These are phyloP conservation scores for Suillus decipiens DNA, from an alignment of 768 basidiomycete species.

Conservation along the genomic window DNA sequence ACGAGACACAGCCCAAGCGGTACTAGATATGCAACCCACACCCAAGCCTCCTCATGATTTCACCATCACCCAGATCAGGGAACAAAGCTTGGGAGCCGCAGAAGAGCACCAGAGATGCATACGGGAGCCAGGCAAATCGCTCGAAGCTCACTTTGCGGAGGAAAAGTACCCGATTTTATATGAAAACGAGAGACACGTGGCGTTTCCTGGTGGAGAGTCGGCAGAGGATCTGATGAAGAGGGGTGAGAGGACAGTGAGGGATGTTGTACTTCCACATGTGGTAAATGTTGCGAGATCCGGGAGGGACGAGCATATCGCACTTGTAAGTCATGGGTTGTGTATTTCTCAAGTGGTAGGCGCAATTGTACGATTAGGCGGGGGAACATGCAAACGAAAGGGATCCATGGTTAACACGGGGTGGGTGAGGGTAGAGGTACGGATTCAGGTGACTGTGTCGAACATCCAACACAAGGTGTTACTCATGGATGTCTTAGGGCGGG, in stretches of 20 bases:
- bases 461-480: background rate
- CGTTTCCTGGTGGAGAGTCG: slow-evolving; percentile 73
- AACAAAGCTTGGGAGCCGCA: slow-evolving; percentile 69
- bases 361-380: slow-evolving; percentile 44
- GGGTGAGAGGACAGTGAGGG: slow-evolving; percentile 51
- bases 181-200: slow-evolving; percentile 34
- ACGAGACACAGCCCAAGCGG: slow-evolving; percentile 56
- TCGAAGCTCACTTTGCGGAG: slow-evolving; percentile 49
- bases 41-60: slow-evolving; percentile 48
- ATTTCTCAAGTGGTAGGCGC: slow-evolving; percentile 60
- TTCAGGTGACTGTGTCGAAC: slow-evolving; percentile 38
- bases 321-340: slow-evolving; percentile 78
- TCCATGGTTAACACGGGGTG: slow-evolving; percentile 67
- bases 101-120: slow-evolving; percentile 57
- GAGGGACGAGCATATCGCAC: slow-evolving; percentile 51
- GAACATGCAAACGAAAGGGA: slow-evolving; percentile 14
- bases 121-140: slow-evolving; percentile 29
- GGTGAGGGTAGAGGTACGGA: slow-evolving; percentile 54
- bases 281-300: slow-evolving; percentile 41
- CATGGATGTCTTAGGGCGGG: slow-evolving; percentile 27
- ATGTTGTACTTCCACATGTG: slow-evolving; percentile 57
- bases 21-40: slow-evolving; percentile 49
- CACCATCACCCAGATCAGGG: slow-evolving; percentile 47
- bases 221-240: slow-evolving; percentile 59
- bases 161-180: slow-evolving; percentile 55